phyloP scores from a whole-genome alignment of 1,284 basidiomycete genomes.

The Melampsora medusae region DNA sequence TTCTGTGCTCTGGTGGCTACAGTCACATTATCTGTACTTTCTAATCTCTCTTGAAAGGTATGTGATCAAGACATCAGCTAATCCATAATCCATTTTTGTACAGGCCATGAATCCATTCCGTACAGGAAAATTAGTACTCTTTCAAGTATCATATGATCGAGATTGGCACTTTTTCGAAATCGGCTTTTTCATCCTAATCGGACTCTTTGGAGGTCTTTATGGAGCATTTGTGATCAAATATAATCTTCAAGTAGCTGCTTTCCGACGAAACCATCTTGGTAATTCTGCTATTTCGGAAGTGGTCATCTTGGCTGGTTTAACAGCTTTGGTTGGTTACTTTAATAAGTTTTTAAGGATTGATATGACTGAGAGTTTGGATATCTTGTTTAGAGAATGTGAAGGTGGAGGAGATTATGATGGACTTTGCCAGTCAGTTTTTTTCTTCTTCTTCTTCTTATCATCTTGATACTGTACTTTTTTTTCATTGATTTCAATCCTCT shows the following conservation, averaged over 20 bases:
- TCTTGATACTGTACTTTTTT: too few species aligned
- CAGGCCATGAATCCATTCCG: conserved; percentile 97
- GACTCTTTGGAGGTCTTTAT: conserved; percentile 94
- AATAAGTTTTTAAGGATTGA: conserved; percentile 94
- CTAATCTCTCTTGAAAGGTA: background rate
- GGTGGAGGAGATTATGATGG: conserved; percentile 86
- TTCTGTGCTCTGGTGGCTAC: conserved; percentile 95
- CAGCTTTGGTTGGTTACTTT: conserved; percentile 86
- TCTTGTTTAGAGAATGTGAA: conserved; percentile 94
- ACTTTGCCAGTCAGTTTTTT: conserved; percentile 78
- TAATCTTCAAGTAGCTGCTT: conserved; percentile 89
- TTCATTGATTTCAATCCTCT: background rate
- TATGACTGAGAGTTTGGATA: conserved; percentile 96
- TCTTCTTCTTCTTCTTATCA: too few species aligned
- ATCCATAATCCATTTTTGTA: background rate
- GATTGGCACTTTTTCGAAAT: conserved; percentile 99
- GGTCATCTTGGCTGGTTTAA: conserved; percentile 77
- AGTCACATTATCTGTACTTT: conserved; percentile 77
- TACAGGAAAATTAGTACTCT: conserved; percentile 94
- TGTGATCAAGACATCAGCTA: background rate
- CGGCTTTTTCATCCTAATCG: conserved; percentile 79
- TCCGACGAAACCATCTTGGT: conserved; percentile 82
- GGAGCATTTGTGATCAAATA: conserved; percentile 96
- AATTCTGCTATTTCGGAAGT: conserved; percentile 85
- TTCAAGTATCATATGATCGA: conserved; percentile 94